Evolutionary conservation across 1,284 basidiomycete genomes (phyloP).

Genomic region (Moesziomyces sp.): DNA sequence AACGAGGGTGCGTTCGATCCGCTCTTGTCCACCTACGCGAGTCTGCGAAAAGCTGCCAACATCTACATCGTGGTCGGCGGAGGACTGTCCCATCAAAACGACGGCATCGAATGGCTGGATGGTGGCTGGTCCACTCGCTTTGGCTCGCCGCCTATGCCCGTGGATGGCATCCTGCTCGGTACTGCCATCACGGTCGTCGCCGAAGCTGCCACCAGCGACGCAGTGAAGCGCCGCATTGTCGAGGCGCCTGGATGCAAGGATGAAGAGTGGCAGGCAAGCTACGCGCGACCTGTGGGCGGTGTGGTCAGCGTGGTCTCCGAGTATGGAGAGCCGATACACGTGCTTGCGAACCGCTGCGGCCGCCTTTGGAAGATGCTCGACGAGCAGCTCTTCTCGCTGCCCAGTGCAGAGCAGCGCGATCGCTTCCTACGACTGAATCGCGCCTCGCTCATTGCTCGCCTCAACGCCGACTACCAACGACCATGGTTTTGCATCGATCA

Average conservation of each 20-base stretch:
- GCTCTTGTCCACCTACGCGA: constrained; percentile 85
- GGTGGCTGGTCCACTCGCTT: constrained; percentile 92
- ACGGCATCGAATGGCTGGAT: constrained; percentile 95
- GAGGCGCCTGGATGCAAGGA: constrained; percentile 92
- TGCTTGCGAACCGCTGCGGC: constrained; percentile 85
- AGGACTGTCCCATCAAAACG: constrained; percentile 93
- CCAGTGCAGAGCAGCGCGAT: constrained; percentile 86
- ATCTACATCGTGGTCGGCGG: constrained; percentile 91
- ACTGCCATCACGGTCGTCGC: constrained; percentile 97
- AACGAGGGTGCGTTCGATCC: constrained; percentile 99
- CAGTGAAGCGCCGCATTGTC: constrained; percentile 96
- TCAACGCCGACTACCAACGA: constrained; percentile 95
- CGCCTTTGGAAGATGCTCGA: constrained; percentile 99
- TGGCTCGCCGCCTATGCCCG: constrained; percentile 94
- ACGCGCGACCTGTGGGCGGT: constrained; percentile 85
- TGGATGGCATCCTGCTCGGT: constrained; percentile 92
- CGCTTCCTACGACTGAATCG: constrained; percentile 86
- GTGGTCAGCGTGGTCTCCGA: constrained; percentile 96
- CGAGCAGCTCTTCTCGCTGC: constrained; percentile 84
- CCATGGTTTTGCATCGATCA: constrained; percentile 65
- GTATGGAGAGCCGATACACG: constrained; percentile 98
- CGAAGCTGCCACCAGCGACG: constrained; percentile 92
- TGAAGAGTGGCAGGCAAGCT: constrained; percentile 92
- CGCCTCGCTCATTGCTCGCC: constrained; percentile 88
- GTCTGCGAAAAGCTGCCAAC: constrained; percentile 88